Conservation (phyloP, 1,284 basidiomycete genomes). For the Hymenochaete sp. region DNA sequence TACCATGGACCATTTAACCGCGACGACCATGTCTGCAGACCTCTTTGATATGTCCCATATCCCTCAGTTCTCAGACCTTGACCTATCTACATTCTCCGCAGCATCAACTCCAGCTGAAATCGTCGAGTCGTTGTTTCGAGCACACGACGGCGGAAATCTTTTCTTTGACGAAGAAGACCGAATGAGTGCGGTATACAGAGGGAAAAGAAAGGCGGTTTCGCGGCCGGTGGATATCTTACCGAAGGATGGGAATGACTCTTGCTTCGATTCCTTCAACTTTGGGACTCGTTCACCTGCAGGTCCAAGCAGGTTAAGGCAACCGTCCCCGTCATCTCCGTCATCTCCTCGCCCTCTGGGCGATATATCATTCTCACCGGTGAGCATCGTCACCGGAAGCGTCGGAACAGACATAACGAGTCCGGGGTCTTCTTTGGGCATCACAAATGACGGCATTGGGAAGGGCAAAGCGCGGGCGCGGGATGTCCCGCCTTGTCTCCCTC, state of each 20-base stretch:
- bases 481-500: conserved; percentile 50
- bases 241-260: conserved; percentile 7
- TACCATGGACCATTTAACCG: background rate
- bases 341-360: conserved; percentile 9
- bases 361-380: conserved; percentile 13
- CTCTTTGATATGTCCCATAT: conserved; percentile 17
- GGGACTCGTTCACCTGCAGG: conserved; percentile 4
- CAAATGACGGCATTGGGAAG: conserved; percentile 9
- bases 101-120: conserved; percentile 16
- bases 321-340: conserved; percentile 7
- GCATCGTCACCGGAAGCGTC: conserved; percentile 5
- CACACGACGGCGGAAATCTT: conserved; percentile 3
- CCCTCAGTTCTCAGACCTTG: conserved; percentile 12
- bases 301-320: conserved; percentile 6
- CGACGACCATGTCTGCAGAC: conserved; percentile 3
- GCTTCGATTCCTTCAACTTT: conserved; percentile 16
- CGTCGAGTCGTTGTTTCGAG: conserved; percentile 9
- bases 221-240: conserved; percentile 15
- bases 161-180: too few species aligned
- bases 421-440: conserved; percentile 2
- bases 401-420: conserved; percentile 15
- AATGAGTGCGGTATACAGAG: too few species aligned
- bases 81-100: conserved; percentile 14
- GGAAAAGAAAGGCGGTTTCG: conserved; percentile 17
- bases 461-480: conserved; percentile 42